Conservation (phyloP, 768 basidiomycete species). For the Rhizopogon rudus region DNA sequence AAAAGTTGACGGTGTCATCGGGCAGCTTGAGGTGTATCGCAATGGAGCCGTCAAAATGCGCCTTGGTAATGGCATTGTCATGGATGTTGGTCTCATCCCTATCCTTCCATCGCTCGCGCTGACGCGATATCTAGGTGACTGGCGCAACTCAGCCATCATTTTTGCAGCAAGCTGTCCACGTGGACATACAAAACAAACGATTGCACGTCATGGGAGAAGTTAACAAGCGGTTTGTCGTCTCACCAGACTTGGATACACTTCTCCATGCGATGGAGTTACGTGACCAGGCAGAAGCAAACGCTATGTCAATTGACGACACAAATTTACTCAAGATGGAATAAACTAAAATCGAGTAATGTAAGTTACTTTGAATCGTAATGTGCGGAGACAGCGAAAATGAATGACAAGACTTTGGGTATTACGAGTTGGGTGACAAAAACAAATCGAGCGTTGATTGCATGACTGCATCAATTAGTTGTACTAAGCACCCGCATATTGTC, state of each 20-base stretch:
- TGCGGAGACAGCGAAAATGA: no score
- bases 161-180: constrained; percentile 77
- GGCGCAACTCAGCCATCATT: constrained; percentile 84
- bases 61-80: constrained; percentile 70
- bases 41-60: constrained; percentile 88
- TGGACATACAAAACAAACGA: constrained; percentile 56
- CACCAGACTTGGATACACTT: constrained; percentile 77
- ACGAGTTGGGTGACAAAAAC: no score
- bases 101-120: neutral
- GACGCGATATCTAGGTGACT: constrained; percentile 48
- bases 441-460: no score
- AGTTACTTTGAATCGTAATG: no score
- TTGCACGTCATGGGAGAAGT: constrained; percentile 81
- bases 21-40: constrained; percentile 78
- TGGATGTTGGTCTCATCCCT: constrained; percentile 54
- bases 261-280: constrained; percentile 59
- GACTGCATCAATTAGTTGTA: no score
- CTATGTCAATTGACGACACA: constrained; percentile 35
- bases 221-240: constrained; percentile 77
- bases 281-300: constrained; percentile 29
- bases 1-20: constrained; percentile 71
- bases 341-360: constrained; percentile 5
- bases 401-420: no score
- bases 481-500: no score
- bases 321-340: constrained; percentile 54